Conservation (phyloP, 805 yeast species). For the Maudiozyma serrabonitensis region DNA sequence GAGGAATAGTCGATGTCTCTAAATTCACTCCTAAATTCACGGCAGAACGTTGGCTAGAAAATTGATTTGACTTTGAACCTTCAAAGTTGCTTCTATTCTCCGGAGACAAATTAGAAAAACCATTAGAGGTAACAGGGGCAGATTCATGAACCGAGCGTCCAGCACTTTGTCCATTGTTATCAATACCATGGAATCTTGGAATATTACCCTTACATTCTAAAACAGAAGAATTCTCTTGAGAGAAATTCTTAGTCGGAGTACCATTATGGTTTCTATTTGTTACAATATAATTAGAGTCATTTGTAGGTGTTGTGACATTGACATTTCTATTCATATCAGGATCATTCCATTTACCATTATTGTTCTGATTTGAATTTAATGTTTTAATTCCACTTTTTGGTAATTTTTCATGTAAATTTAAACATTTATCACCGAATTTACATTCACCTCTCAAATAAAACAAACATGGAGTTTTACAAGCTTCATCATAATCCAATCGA, state of each 20-base stretch:
- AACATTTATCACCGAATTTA: constrained; percentile 90
- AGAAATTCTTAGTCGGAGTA: too few relatives aligned
- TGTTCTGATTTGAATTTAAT: not conserved
- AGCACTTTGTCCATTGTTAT: not conserved
- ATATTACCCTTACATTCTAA: not conserved
- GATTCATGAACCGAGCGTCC: too few relatives aligned
- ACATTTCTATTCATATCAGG: too few relatives aligned
- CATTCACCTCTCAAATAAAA: constrained; percentile 95
- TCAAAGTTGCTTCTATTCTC: too few relatives aligned
- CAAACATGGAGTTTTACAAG: constrained; percentile 51
- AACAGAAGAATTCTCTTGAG: not conserved
- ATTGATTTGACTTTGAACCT: too few relatives aligned
- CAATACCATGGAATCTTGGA: not conserved
- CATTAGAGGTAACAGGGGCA: too few relatives aligned
- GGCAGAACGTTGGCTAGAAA: too few relatives aligned
- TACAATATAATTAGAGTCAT: not conserved
- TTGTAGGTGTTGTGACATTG: not conserved
- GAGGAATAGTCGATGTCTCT: too few relatives aligned
- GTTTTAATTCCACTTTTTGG: too few relatives aligned
- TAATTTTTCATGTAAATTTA: constrained; percentile 57
- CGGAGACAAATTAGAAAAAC: too few relatives aligned
- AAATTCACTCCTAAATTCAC: too few relatives aligned
- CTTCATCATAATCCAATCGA: constrained; percentile 43
- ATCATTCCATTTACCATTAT: not conserved
- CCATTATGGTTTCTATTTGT: too few relatives aligned